A percentile compares a stretch with the other conserved stretches of the same genome.
Conservation (phyloP, 2,329 filamentous ascomycete genomes). For the Podosphaera xanthii region DNA sequence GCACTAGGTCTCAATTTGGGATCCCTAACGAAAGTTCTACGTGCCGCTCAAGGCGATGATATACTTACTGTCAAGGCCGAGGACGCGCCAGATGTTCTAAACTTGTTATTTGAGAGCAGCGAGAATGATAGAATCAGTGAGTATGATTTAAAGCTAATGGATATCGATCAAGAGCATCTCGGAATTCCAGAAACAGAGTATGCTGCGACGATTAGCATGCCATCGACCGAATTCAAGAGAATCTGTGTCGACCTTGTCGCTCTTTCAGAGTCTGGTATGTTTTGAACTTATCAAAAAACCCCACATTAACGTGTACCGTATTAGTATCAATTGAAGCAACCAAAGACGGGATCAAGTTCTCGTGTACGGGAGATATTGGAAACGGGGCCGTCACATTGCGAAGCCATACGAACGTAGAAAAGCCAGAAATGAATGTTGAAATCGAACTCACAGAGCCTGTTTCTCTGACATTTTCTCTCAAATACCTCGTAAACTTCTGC, state of each 20-base stretch:
- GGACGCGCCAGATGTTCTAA: conserved; percentile 85
- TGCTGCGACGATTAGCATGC: conserved; percentile 74
- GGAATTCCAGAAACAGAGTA: conserved; percentile 99
- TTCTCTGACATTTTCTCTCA: conserved; percentile 86
- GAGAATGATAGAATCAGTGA: conserved; percentile 83
- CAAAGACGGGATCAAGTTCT: conserved; percentile 95
- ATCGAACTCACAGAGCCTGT: conserved; percentile 88
- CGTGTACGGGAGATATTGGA: conserved; percentile 82
- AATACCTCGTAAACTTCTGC: conserved; percentile 99
- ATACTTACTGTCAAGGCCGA: conserved; percentile 93
- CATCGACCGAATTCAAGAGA: conserved; percentile 70
- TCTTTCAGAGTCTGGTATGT: conserved; percentile 82
- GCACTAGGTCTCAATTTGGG: conserved; percentile 91
- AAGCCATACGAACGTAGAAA: conserved; percentile 71
- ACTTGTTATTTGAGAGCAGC: conserved; percentile 81
- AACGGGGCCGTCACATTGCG: conserved; percentile 84
- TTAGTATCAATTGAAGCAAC: conserved; percentile 82
- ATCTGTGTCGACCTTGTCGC: conserved; percentile 84
- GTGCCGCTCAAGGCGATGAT: conserved; percentile 82
- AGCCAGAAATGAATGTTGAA: conserved; percentile 63
- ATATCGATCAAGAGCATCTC: conserved; percentile 98
- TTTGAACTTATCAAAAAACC: background rate
- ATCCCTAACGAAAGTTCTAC: conserved; percentile 91
- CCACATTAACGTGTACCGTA: conserved; percentile 3
- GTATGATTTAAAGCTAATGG: conserved; percentile 99